phyloP scores from a whole-genome alignment of 352 stramenopile species.

The Phytophthora cajani region DNA sequence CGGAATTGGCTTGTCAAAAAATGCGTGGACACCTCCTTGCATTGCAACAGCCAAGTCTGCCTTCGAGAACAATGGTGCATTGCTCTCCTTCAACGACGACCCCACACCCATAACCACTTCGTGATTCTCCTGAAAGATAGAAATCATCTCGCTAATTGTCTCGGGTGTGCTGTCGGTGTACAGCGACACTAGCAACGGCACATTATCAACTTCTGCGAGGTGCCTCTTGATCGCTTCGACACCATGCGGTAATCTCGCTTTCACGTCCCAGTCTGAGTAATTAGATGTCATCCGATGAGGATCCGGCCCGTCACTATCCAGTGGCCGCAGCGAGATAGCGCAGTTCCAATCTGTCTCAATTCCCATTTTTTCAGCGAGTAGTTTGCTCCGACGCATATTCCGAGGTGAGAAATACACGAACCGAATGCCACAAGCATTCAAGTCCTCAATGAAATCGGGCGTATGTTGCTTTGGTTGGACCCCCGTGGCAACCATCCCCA shows the following conservation, averaged over 20 bases:
- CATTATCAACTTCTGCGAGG: conserved; percentile 98
- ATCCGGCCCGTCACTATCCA: conserved; percentile 93
- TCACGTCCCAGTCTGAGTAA: conserved; percentile 98
- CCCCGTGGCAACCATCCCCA: conserved; percentile 96
- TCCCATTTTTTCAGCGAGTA: conserved; percentile 98
- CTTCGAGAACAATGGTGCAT: conserved; percentile 79
- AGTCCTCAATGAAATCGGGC: conserved; percentile 95
- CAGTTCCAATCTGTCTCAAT: conserved; percentile 99
- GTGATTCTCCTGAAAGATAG: conserved; percentile 86
- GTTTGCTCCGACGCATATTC: conserved; percentile 98
- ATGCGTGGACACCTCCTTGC: conserved; percentile 66
- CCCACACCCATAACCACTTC: conserved; percentile 86
- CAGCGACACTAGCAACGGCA: conserved; percentile 97
- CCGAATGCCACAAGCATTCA: conserved; percentile 94
- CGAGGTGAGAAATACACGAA: conserved; percentile 99
- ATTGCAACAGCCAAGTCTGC: conserved; percentile 76
- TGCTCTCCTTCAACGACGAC: conserved; percentile 77
- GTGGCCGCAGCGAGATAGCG: conserved; percentile 95
- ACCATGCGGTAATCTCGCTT: conserved; percentile 96
- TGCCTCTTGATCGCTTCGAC: conserved; percentile 96
- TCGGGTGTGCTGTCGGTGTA: conserved; percentile 98
- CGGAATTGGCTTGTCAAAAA: conserved; percentile 76
- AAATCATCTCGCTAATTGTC: conserved; percentile 95
- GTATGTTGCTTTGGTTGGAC: conserved; percentile 96
- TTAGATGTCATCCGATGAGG: conserved; percentile 96